These are phyloP conservation scores for Scleromitrula shiraiana DNA, from an alignment of 2,329 filamentous ascomycete genomes.

Conservation along the genomic window DNA sequence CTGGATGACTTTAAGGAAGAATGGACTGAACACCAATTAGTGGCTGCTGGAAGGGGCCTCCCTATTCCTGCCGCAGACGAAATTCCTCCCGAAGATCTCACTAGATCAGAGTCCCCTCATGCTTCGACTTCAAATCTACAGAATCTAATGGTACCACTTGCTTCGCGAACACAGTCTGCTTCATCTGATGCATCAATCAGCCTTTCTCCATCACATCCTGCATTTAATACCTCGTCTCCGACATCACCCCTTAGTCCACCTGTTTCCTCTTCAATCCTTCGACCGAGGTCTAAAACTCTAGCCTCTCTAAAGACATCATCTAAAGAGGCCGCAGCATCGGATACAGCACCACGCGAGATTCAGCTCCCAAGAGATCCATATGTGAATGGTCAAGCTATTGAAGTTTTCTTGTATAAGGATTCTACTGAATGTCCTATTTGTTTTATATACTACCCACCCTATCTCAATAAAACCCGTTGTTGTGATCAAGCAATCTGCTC, in stretches of 20 bases:
- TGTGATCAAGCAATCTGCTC: constrained; percentile 96
- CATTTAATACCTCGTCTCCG: constrained; percentile 53
- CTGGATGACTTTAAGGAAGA: constrained; percentile 79
- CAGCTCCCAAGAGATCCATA: constrained; percentile 73
- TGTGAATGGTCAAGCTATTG: constrained; percentile 88
- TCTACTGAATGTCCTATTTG: constrained; percentile 90
- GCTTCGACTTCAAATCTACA: constrained; percentile 55
- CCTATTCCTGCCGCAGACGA: constrained; percentile 79
- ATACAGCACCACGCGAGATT: constrained; percentile 71
- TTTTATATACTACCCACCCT: constrained; percentile 90
- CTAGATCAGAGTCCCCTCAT: constrained; percentile 39
- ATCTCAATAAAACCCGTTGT: constrained; percentile 87
- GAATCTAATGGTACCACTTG: constrained; percentile 71
- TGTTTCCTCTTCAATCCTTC: constrained; percentile 52
- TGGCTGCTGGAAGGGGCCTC: constrained; percentile 78
- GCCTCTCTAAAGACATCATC: constrained; percentile 71
- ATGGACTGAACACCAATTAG: constrained; percentile 94
- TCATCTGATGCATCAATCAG: constrained; percentile 63
- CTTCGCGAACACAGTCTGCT: constrained; percentile 66
- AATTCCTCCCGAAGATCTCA: constrained; percentile 61
- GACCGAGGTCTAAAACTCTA: constrained; percentile 80
- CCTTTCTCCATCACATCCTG: constrained; percentile 51
- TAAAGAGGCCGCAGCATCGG: constrained; percentile 62
- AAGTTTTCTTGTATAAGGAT: constrained; percentile 90
- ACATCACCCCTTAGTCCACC: constrained; percentile 40